Base-by-base conservation (phyloP, 257 asterid species). In the Handroanthus guayacan region DNA sequence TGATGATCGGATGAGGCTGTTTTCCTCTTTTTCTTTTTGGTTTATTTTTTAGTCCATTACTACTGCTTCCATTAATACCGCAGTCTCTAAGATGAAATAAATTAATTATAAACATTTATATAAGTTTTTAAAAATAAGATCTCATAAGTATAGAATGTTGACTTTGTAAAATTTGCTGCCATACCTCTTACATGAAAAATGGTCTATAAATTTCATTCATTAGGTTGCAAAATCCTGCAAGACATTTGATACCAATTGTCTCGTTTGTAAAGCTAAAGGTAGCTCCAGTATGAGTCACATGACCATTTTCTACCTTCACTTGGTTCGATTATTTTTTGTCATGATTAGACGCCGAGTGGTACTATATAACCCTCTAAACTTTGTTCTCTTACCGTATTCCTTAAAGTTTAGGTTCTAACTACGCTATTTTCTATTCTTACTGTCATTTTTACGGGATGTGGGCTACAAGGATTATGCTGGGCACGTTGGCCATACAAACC, bases 401-500 rank as follows among this genome's bases (percentile, higher is more conserved):
- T 20, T 60, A 68, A 34, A 38, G 8, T 48, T 68, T n/a, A 31
- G 61, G 47, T 51, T 4, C 34, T 38, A 54, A 39, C 50, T n/a
- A 70, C 48, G 16, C 38, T 51, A 50, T 69, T 51, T 69, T 57
- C 61, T n/a, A 44, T 48, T 50, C 34, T 5, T 68, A 16, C 47
- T 9, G 67, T 58, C 67, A 58, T 41, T 37, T 47, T 61, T 50
- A 44, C 31, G 37, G 70, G 62, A 61, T 61, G 69, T 72, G 69
- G 60, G 3, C 45, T 38, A 44, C 54, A 71, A 58, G 3, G 31
- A 13, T 69, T 51, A 47, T 61, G 78, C 48, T 47, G 69, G 9
- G 71, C 78, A 74, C 78, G 78, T 74, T 74, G 51, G 51, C 6
- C 44, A 58, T 45, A 16, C 6, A 9, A 31, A 11, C 78, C 71